These are phyloP conservation scores for Candida sojae DNA, from an alignment of 1,139 yeast species.

Conservation along the genomic window DNA sequence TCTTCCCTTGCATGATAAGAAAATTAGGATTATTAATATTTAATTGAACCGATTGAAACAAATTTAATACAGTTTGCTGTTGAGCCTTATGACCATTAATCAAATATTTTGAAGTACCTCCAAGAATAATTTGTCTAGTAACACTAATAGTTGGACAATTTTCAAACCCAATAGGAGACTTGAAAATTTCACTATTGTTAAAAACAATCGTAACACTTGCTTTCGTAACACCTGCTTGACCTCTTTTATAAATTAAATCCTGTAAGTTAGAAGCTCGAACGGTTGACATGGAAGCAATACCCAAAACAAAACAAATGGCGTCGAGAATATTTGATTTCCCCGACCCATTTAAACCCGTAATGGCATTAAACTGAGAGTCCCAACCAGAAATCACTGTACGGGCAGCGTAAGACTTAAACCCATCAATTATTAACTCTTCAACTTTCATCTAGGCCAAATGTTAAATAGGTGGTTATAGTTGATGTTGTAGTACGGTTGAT, in stretches of 20 bases:
- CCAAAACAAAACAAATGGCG: slow-evolving; percentile 97
- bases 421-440: slow-evolving; percentile 93
- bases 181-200: slow-evolving; percentile 74
- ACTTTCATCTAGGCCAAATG: slow-evolving; percentile 65
- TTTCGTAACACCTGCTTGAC: slow-evolving; percentile 97
- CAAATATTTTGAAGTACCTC: slow-evolving; percentile 89
- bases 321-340: slow-evolving; percentile 95
- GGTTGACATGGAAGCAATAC: slow-evolving; percentile 90
- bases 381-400: slow-evolving; percentile 94
- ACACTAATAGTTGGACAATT: slow-evolving; percentile 80
- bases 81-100: slow-evolving; percentile 97
- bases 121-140: slow-evolving; percentile 87
- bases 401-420: slow-evolving; percentile 96
- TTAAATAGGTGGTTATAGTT: not conserved
- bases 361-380: slow-evolving; percentile 97
- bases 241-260: slow-evolving; percentile 92
- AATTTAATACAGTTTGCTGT: slow-evolving; percentile 85
- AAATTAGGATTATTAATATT: slow-evolving; percentile 97
- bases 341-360: slow-evolving; percentile 96
- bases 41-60: slow-evolving; percentile 92
- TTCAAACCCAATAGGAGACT: slow-evolving; percentile 88
- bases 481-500: not conserved
- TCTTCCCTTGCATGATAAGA: slow-evolving; percentile 97
- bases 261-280: slow-evolving; percentile 93
- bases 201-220: slow-evolving; percentile 97